Base-by-base conservation (phyloP, 768 basidiomycete species). In the Melanogaster broomeanus region DNA sequence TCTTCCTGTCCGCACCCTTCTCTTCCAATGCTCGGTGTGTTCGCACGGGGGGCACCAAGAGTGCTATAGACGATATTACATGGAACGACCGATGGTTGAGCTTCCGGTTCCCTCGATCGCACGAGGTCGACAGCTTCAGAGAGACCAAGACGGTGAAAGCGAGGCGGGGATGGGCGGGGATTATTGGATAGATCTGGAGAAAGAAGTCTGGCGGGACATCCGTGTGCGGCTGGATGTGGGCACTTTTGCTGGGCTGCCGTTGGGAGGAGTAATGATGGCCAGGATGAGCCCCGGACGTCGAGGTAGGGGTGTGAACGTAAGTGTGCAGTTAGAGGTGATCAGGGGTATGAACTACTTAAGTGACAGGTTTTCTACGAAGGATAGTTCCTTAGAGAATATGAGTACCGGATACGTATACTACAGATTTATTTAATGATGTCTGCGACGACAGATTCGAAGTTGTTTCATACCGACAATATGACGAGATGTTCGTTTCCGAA, bases 221-320 rank as follows among this genome's bases (percentile, higher is more conserved):
- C 75, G 0, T 92, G 90, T 68, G 87, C 88, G 13, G 80, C 88
- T 38, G 90, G 90, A 4, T 93, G 90, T 68, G 90, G 90, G 0
- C 90, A 93, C 70, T 79, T 78, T 57, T 93, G 90, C 58, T 91
- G 88, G 88, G 80, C 79, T 15, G 73, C 75, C n/a, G 42, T 67
- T 18, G 42, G 53, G 19, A 27, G 40, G 30, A 38, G 33, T 6
- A 49, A 43, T 24, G 53, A 47, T 8, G n/a, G 13, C 4, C 35
- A 37, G 16, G 35, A 12, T 9, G 35, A 18, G 35, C 35, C 35
- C 18, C n/a, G 35, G 35, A 18, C 35, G 16, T n/a, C 50, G 28
- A 42, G 58, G 42, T 37, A 25, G n/a, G 3, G n/a, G 25, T 27
- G 8, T 28, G 3, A 25, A 28, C n/a, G 8, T 11, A 5, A 28